A percentile compares a stretch with the other conserved stretches of the same genome.
Conservation (phyloP, 2,329 filamentous ascomycete genomes). For the Alternaria alternata region DNA sequence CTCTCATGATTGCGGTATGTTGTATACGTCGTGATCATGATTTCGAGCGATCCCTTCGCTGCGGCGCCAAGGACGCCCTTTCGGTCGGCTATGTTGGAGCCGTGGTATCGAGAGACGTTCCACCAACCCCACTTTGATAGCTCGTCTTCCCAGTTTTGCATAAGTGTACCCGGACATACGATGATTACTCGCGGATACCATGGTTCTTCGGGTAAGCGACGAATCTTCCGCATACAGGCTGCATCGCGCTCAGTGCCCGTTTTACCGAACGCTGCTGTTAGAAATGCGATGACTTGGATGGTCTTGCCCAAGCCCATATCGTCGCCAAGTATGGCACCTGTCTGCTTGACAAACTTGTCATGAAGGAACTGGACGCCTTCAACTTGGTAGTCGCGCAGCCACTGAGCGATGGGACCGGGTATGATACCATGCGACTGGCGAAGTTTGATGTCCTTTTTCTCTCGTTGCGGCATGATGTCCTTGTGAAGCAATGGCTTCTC, state of each 20-base stretch:
- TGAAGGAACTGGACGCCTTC: constrained; percentile 86
- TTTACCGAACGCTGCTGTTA: constrained; percentile 93
- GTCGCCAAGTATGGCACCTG: constrained; percentile 88
- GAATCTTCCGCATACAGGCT: constrained; percentile 87
- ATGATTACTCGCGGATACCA: constrained; percentile 90
- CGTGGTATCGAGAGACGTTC: constrained; percentile 85
- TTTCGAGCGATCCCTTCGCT: constrained; percentile 78
- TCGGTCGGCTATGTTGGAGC: constrained; percentile 63
- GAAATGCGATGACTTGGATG: constrained; percentile 91
- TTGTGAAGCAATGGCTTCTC: constrained; percentile 75
- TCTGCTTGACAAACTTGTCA: constrained; percentile 87
- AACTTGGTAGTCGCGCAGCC: constrained; percentile 90
- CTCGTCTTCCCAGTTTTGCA: constrained; percentile 91
- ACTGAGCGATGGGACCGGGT: constrained; percentile 88
- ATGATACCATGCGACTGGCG: constrained; percentile 80
- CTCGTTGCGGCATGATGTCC: constrained; percentile 68
- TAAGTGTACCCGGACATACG: constrained; percentile 86
- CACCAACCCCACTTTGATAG: constrained; percentile 94
- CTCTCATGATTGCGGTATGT: constrained; percentile 82
- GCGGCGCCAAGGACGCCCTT: constrained; percentile 77
- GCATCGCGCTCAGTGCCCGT: constrained; percentile 85
- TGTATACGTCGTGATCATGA: constrained; percentile 92
- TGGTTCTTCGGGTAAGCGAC: constrained; percentile 62
- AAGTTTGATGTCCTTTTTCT: constrained; percentile 78
- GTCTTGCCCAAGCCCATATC: constrained; percentile 99